Evolutionary conservation across 305 asterid species (phyloP).

Genomic region (Fraxinus nigra): DNA sequence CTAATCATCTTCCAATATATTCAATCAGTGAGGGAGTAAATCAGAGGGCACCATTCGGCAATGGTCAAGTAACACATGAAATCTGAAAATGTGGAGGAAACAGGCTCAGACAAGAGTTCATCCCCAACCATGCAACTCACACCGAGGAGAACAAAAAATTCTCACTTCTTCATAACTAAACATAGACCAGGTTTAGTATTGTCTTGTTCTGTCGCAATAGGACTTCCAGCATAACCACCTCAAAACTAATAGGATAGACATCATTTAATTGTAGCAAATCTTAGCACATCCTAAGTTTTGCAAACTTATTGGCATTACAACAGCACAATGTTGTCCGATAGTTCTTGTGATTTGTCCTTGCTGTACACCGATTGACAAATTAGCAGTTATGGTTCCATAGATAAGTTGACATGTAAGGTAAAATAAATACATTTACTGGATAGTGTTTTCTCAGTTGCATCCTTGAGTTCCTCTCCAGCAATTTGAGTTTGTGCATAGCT

Average conservation of each 20-base stretch:
- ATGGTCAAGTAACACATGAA: background rate
- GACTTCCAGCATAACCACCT: background rate
- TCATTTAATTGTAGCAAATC: background rate
- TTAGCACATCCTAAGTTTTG: background rate
- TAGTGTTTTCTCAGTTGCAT: background rate
- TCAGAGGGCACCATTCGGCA: background rate
- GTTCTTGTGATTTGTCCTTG: background rate
- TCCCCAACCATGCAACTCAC: background rate
- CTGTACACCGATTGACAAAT: background rate
- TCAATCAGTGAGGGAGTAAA: background rate
- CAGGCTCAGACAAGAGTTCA: background rate
- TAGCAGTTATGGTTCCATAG: background rate
- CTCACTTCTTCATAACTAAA: background rate
- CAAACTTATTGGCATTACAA: background rate
- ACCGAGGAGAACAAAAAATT: background rate
- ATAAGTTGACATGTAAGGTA: background rate
- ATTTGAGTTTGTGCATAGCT: background rate
- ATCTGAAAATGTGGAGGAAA: background rate
- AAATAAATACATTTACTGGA: background rate
- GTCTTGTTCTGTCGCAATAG: background rate
- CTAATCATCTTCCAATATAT: background rate
- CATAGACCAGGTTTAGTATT: background rate
- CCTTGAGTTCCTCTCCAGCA: conserved; percentile 1
- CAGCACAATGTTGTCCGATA: background rate
- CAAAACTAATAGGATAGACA: background rate